A percentile compares a stretch with the other conserved stretches of the same genome.
Evolutionary conservation across 495 filamentous ascomycete species (phyloP).

Genomic region (Letharia lupina): DNA sequence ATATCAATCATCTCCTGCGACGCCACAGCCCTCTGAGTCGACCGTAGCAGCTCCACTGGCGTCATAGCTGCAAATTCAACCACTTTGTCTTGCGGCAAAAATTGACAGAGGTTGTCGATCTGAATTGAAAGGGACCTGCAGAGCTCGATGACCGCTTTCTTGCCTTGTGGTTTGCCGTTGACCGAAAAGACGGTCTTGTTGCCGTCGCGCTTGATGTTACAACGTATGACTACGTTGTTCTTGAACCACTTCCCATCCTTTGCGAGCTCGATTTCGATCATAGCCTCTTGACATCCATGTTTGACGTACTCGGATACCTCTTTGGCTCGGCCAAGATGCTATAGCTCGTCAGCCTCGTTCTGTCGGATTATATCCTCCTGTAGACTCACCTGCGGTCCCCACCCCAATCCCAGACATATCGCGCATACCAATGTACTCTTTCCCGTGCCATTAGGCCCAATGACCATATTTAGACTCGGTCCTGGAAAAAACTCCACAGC

Average conservation of each 20-base stretch:
- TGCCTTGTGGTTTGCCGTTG: slow-evolving; percentile 49
- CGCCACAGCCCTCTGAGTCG: slow-evolving; percentile 82
- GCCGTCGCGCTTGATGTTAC: slow-evolving; percentile 70
- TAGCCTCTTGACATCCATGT: slow-evolving; percentile 67
- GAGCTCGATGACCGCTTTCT: slow-evolving; percentile 54
- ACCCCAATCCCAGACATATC: slow-evolving; percentile 89
- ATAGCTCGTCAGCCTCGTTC: slow-evolving; percentile 11
- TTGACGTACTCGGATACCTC: slow-evolving; percentile 87
- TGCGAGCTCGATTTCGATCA: slow-evolving; percentile 82
- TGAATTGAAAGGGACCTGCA: slow-evolving; percentile 71
- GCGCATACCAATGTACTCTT: slow-evolving; percentile 98
- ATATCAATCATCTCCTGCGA: slow-evolving; percentile 68
- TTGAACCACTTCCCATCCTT: slow-evolving; percentile 38
- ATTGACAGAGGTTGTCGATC: slow-evolving; percentile 96
- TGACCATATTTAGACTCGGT: slow-evolving; percentile 95
- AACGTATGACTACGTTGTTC: slow-evolving; percentile 61
- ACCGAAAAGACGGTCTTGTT: slow-evolving; percentile 69
- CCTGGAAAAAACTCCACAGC: slow-evolving; percentile 82
- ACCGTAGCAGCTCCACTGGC: slow-evolving; percentile 72
- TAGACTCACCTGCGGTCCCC: slow-evolving; percentile 51
- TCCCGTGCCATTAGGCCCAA: slow-evolving; percentile 94
- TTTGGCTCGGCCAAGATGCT: slow-evolving; percentile 81
- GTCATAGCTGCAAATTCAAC: slow-evolving; percentile 84
- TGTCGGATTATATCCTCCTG: background rate
- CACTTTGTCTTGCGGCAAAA: slow-evolving; percentile 93